Evolutionary conservation across 495 filamentous ascomycete species (phyloP).

Genomic region (Clavariopsis aquatica): DNA sequence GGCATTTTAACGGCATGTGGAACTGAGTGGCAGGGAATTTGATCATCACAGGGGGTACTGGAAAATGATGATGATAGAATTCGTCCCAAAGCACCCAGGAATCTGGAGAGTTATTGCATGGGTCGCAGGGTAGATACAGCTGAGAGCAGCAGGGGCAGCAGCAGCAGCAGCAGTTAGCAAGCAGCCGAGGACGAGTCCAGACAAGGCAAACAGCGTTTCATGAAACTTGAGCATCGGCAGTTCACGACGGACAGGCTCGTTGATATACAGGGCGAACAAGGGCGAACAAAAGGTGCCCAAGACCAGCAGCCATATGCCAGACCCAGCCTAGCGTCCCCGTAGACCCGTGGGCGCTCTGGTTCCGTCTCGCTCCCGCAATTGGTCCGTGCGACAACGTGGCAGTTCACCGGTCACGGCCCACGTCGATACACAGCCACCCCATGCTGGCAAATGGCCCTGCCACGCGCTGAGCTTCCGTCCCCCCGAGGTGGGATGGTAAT

Average conservation of each 20-base stretch:
- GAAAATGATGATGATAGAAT: too few species aligned
- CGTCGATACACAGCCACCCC: slow-evolving; percentile 2
- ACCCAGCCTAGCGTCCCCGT: slow-evolving; percentile 2
- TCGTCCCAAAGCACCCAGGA: too few species aligned
- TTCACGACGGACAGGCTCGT: not conserved
- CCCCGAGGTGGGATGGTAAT: not conserved
- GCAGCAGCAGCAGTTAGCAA: too few species aligned
- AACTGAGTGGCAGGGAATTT: too few species aligned
- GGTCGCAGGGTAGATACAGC: too few species aligned
- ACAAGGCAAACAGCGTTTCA: too few species aligned
- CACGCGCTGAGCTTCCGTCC: slow-evolving; percentile 6
- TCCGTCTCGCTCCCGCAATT: not conserved
- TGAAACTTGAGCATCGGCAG: not conserved
- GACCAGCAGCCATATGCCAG: not conserved
- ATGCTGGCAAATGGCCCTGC: not conserved
- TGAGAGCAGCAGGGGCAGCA: too few species aligned
- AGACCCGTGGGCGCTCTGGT: too few species aligned
- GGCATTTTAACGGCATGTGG: too few species aligned
- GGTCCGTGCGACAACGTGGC: not conserved
- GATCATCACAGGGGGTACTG: too few species aligned
- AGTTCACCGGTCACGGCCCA: slow-evolving; percentile 8
- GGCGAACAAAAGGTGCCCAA: not conserved
- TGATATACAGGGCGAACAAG: not conserved
- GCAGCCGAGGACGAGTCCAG: too few species aligned
- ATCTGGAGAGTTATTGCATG: too few species aligned